These are phyloP conservation scores for Aureobasidium sp. DNA, from an alignment of 2,329 filamentous ascomycete species.

Conservation along the genomic window DNA sequence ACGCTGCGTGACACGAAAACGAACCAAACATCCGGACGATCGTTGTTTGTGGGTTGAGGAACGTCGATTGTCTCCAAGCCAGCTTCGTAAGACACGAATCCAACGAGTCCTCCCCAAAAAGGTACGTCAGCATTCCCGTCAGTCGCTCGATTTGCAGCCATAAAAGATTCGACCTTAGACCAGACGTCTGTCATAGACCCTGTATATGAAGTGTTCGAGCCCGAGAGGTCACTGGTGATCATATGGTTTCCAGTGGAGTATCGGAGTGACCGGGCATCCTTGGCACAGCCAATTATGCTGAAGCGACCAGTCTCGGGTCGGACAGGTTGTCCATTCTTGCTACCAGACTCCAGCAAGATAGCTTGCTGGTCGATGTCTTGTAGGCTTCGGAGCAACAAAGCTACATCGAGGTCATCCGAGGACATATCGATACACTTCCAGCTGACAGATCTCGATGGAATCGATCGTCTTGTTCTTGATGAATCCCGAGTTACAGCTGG, in stretches of 20 bases:
- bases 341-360: conserved; percentile 40
- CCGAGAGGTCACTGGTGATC: conserved; percentile 1
- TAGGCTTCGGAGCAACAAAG: conserved; percentile 29
- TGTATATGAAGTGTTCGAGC: background rate
- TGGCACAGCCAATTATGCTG: conserved; percentile 64
- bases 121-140: conserved; percentile 36
- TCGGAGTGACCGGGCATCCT: conserved; percentile 35
- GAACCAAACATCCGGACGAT: conserved; percentile 63
- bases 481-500: background rate
- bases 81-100: conserved; percentile 78
- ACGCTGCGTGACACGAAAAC: conserved; percentile 70
- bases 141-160: conserved; percentile 27
- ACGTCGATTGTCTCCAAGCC: conserved; percentile 56
- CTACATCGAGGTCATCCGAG: conserved; percentile 21
- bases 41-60: conserved; percentile 27
- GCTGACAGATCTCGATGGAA: background rate
- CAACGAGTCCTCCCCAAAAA: conserved; percentile 79
- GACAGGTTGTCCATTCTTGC: conserved; percentile 32
- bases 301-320: conserved; percentile 50
- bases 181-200: conserved; percentile 10
- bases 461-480: background rate
- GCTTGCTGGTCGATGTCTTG: conserved; percentile 27
- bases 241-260: conserved; percentile 14
- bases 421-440: background rate
- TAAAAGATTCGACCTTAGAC: conserved; percentile 26